A percentile compares a stretch with the other conserved stretches of the same genome.
These are phyloP conservation scores for Tuctoria greenei DNA, from an alignment of 176 grass and related monocot species.

Conservation along the genomic window DNA sequence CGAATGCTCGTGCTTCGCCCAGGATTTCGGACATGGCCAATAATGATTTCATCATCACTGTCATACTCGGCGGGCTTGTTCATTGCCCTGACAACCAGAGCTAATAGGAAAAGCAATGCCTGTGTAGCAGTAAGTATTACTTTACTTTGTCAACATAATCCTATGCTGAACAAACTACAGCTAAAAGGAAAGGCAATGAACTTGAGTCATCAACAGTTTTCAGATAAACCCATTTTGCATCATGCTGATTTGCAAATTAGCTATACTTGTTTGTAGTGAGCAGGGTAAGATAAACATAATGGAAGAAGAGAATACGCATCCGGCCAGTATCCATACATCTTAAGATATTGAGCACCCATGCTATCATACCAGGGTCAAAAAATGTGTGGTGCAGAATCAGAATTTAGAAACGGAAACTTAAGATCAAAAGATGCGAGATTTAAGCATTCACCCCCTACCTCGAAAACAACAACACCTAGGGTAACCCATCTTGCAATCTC, in stretches of 20 bases:
- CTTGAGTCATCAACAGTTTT: conserved; percentile 29
- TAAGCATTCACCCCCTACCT: conserved; percentile 46
- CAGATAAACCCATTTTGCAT: not conserved
- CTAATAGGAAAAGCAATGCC: conserved; percentile 79
- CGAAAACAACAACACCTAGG: conserved; percentile 74
- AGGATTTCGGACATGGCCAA: not conserved
- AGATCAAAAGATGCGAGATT: not conserved
- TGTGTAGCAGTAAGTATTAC: conserved; percentile 38
- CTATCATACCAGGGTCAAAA: not conserved
- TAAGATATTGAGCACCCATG: conserved; percentile 2
- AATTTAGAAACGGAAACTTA: not conserved
- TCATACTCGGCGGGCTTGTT: conserved; percentile 88
- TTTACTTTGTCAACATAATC: not conserved
- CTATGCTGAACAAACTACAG: not conserved
- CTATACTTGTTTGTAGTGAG: not conserved
- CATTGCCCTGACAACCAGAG: conserved; percentile 79
- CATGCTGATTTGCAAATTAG: not conserved
- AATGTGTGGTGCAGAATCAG: not conserved
- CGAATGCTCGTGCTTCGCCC: conserved; percentile 50
- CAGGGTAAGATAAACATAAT: conserved; percentile 4
- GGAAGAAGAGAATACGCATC: conserved; percentile 13
- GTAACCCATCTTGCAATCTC: conserved; percentile 91
- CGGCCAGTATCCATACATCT: conserved; percentile 6
- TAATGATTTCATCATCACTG: conserved; percentile 84
- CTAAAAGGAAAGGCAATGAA: conserved; percentile 4